A percentile compares a stretch with the other conserved stretches of the same genome.
Conservation (phyloP, 768 basidiomycete genomes). For the Rubroboletus pulcherrimus region DNA sequence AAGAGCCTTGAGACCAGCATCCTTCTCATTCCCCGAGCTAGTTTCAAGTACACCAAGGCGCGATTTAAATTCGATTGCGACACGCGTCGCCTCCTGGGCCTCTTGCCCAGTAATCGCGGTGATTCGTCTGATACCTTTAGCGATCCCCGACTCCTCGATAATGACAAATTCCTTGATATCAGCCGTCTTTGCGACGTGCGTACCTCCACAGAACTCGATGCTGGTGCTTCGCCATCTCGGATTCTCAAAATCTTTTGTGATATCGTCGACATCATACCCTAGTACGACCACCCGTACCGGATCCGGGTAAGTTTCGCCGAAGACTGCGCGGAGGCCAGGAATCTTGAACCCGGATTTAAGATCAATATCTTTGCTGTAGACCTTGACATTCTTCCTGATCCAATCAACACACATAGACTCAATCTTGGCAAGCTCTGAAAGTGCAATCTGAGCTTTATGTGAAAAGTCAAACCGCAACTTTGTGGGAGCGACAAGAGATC, state of each 20-base stretch:
- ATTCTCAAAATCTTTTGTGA: conserved; percentile 79
- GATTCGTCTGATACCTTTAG: conserved; percentile 94
- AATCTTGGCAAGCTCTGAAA: conserved; percentile 75
- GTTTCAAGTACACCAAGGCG: conserved; percentile 60
- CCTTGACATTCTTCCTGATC: conserved; percentile 86
- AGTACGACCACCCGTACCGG: conserved; percentile 94
- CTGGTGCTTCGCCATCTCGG: conserved; percentile 89
- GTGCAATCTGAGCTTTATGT: conserved; percentile 84
- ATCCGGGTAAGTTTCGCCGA: conserved; percentile 97
- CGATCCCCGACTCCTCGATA: conserved; percentile 93
- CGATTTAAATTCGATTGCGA: conserved; percentile 58
- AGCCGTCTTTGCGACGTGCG: conserved; percentile 96
- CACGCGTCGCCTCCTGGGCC: conserved; percentile 74
- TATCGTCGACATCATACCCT: conserved; percentile 84
- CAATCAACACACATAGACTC: conserved; percentile 82
- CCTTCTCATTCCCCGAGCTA: conserved; percentile 74
- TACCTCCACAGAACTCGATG: conserved; percentile 98
- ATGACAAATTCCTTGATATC: conserved; percentile 97
- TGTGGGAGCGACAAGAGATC: conserved; percentile 91
- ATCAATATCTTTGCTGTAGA: conserved; percentile 83
- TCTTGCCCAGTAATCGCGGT: conserved; percentile 94
- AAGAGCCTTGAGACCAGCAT: conserved; percentile 79
- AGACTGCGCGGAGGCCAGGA: conserved; percentile 92
- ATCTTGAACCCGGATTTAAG: conserved; percentile 79
- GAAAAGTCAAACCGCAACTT: conserved; percentile 99